Evolutionary conservation across 1,139 yeast species (phyloP).

Genomic region (Meyerozyma athensensis): DNA sequence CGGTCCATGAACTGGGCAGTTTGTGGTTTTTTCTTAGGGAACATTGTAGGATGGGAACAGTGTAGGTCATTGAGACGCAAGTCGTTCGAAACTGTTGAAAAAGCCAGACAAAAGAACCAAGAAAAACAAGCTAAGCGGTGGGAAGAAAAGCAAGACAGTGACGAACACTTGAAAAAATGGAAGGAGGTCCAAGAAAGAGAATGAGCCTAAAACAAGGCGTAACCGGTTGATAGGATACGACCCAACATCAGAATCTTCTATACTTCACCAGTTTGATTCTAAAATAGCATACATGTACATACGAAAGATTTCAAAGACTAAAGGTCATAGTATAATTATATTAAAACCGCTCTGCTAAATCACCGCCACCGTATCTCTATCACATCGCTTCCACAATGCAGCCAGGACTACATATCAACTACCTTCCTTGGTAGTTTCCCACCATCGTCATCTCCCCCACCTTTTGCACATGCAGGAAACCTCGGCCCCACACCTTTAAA

Average conservation of each 20-base stretch:
- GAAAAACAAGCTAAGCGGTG: slow-evolving; percentile 19
- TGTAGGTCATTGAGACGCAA: slow-evolving; percentile 70
- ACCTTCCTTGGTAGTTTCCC: too few species aligned
- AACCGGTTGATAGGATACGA: too few species aligned
- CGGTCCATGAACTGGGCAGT: slow-evolving; percentile 78
- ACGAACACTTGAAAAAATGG: slow-evolving; percentile 11
- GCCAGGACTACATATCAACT: too few species aligned
- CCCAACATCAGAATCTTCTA: too few species aligned
- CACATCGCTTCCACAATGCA: too few species aligned
- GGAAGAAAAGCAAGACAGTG: slow-evolving; percentile 4
- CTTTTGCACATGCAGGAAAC: slow-evolving; percentile 2
- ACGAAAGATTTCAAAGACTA: too few species aligned
- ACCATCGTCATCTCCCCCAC: slow-evolving; percentile 3
- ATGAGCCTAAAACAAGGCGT: neutral
- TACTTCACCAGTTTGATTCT: too few species aligned
- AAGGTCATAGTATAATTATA: too few species aligned
- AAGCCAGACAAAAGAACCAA: slow-evolving; percentile 52
- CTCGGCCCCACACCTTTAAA: slow-evolving; percentile 3
- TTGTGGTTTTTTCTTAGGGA: slow-evolving; percentile 76
- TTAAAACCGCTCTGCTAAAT: too few species aligned
- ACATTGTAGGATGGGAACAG: slow-evolving; percentile 88
- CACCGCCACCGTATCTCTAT: too few species aligned
- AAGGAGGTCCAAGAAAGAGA: slow-evolving; percentile 7
- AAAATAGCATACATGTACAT: too few species aligned
- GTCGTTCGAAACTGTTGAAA: slow-evolving; percentile 55